phyloP scores from a whole-genome alignment of 805 yeast genomes.

The Starmerella asiatica region DNA sequence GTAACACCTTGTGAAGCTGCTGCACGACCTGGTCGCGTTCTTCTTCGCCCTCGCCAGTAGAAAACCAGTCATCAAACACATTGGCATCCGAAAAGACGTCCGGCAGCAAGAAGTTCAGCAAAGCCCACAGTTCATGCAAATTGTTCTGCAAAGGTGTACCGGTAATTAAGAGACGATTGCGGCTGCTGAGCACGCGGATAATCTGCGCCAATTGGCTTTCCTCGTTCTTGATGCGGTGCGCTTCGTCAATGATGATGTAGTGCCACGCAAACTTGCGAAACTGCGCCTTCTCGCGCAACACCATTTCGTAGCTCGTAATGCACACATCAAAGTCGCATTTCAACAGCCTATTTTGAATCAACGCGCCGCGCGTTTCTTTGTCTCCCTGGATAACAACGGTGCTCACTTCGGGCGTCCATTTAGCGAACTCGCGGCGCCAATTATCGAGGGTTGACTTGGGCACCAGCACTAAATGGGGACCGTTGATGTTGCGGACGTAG shows the following conservation, averaged over 20 bases:
- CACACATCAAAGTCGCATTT: constrained; percentile 77
- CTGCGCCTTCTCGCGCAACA: constrained; percentile 70
- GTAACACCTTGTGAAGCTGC: constrained; percentile 74
- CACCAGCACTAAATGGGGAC: constrained; percentile 83
- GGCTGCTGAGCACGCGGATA: constrained; percentile 74
- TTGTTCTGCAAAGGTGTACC: constrained; percentile 96
- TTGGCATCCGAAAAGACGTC: constrained; percentile 90
- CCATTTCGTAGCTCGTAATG: constrained; percentile 86
- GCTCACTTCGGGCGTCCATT: constrained; percentile 92
- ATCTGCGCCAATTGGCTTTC: constrained; percentile 85
- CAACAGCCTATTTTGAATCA: constrained; percentile 47
- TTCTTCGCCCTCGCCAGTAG: constrained; percentile 31
- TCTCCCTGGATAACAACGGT: constrained; percentile 78
- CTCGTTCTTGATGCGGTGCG: constrained; percentile 92
- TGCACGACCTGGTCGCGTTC: constrained; percentile 69
- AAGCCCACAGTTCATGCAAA: constrained; percentile 91
- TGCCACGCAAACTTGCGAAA: constrained; percentile 83
- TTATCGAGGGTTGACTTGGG: constrained; percentile 94
- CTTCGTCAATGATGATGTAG: constrained; percentile 87
- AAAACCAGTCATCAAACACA: constrained; percentile 83
- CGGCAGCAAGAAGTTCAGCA: constrained; percentile 76
- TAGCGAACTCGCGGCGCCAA: constrained; percentile 88
- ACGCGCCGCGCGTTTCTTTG: constrained; percentile 58
- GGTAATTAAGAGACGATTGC: constrained; percentile 72
- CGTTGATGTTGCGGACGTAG: constrained; percentile 61